Evolutionary conservation across 2,329 filamentous ascomycete genomes (phyloP), one percentile per base, ranked within the genome.

Genomic region (Fusarium sp.): DNA sequence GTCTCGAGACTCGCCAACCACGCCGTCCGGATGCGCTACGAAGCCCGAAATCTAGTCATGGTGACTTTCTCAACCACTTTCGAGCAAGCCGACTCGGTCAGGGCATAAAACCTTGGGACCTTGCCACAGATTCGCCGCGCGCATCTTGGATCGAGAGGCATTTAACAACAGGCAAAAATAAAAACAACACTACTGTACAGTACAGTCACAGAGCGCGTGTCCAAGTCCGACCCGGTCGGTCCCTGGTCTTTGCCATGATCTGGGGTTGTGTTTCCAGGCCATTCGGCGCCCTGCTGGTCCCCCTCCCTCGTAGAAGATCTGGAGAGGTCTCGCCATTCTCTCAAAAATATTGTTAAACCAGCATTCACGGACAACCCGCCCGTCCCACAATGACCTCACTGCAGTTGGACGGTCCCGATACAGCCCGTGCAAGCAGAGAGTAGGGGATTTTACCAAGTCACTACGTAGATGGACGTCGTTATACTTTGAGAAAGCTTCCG

Each of bases 311-410:
- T 50, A 57, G 46, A 55, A 57, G 49, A 51, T 59, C 56, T 47
- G 42, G 54, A 68, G 47, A 66, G 59, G 63, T 71, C 71, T 74
- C 72, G 65, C 72, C 70, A 74, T 74, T 62, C 26, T 66, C 51
- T 46, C 67, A 65, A 22, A 57, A 38, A 49, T 58, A 67, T 62
- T 71, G 69, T 65, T 64, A 68, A 71, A 70, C 54, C 45, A 66
- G 52, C 38, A 46, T 46, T 42, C 53, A 68, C 63, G 56, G 60
- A 46, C 49, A 61, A 65, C 49, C 60, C 49, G 57, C 43, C 55
- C 47, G 57, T 66, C 57, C 55, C 58, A 55, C 62, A 65, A 71
- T 71, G 69, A 68, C 60, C 70, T 73, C 60, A 67, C 62, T 47
- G 38, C 28, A 51, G 45, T 47, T 51, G 47, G 40, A 61, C 42